Base-by-base conservation (phyloP, 2,329 filamentous ascomycete species). In the Diplocarpon mali region DNA sequence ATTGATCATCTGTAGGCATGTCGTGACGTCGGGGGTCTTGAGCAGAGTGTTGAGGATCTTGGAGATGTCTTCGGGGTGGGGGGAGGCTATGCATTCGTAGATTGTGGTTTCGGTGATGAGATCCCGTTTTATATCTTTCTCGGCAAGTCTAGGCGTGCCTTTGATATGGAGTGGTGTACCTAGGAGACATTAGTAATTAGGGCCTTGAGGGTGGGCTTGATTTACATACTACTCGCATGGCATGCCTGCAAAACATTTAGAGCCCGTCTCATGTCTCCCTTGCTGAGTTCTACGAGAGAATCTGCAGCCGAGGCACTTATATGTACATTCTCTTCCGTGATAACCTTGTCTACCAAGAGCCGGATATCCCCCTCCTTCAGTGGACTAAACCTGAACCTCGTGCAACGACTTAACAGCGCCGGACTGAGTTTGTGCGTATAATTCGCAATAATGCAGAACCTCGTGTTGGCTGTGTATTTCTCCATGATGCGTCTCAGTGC, bases 401-500 rank as follows among this genome's bases (percentile, higher is more conserved):
- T 98, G 67, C 92, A 98, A 57, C 92, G 74, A 39, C 90, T 96
- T 42, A 98, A 71, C 35, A 98, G 71, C 0, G 92, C 92, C 0
- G 92, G 90, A 11, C 87, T 93, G 32, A 98, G 78, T 66, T 98
- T 98, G 69, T 98, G 92, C 27, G 92, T 92, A 66, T 98, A 98
- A 67, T 98, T 98, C 57, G 92, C 92, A 57, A 98, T 96, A 61
- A 98, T 87, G 68, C 90, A 96, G 68, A 98, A 98, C 42, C 92
- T 75, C 2, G 92, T 95, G 68, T 98, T 98, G 48, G 85, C 85
- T 0, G 92, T 98, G 69, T 98, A 98, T 68, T 95, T 95, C 63
- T 98, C 92, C 92, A 98, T 98, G 61, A 98, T 96, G 38, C 92
- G 74, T 50, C 92, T 78, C 44, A 98, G 71, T 0, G 92, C 92